Base-by-base conservation (phyloP, 805 yeast genomes). In the Isabelozyma rhagii region DNA sequence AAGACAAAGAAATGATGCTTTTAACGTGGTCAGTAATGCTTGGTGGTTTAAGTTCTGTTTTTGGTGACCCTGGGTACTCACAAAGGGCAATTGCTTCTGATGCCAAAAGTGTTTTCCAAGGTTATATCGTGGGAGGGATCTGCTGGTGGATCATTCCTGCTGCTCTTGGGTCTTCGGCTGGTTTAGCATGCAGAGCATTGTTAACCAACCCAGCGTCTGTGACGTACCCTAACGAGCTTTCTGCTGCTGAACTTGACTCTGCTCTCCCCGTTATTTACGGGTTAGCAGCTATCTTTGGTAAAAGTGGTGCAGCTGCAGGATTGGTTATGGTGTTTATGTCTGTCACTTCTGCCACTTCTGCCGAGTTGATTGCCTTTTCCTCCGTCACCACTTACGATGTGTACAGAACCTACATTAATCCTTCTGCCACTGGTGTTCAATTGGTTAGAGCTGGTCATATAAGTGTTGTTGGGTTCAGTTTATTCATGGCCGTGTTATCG, bases 281-380 rank as follows among this genome's bases (percentile, higher is more conserved):
- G 10, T 55, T 57, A 18, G 47, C 55, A 8, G 53, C 58, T 25
- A 47, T 63, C 21, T 53, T 62, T 55, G 68, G 68, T n/a, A 62
- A 62, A 47, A 45, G 56, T 17, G 68, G 68, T 25, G 55, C 64
- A 14, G 67, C 64, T 4, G 58, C 59, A 54, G 59, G 60, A 9
- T 48, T 72, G 15, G 66, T 67, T 47, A 55, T 64, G 66, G 51
- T 72, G 5, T 74, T 73, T 62, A 55, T 72, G 39, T 69, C 77
- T 1, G 77, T 71, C 3, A 71, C 76, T 5, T 69, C 77, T 2
- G 69, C 78, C 2, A 63, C 71, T 44, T 67, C 75, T 28, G 75
- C 74, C 45, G 78, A 72, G 50, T 53, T 72, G 45, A 71, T 73
- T 55, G 76, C 77, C 6, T 59, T 72, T 4, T 68, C 75, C 0